Evolutionary conservation across 140 eudicot genomes (phyloP).

Genomic region (Ambrosia hybrid): DNA sequence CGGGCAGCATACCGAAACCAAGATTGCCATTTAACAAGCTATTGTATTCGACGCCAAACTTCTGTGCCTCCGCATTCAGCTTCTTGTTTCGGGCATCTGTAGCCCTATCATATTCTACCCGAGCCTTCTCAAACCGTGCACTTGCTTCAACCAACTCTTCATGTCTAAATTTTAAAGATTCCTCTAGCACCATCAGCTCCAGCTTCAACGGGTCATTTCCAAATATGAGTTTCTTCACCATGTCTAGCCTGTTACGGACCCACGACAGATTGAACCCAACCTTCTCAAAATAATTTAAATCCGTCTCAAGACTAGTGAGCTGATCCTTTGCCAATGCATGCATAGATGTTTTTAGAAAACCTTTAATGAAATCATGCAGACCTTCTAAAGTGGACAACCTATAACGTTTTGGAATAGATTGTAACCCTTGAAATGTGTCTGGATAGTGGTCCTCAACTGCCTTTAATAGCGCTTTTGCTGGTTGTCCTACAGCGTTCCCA

Average conservation of each 20-base stretch:
- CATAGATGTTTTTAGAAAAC: slow-evolving; percentile 21
- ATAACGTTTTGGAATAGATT: slow-evolving; percentile 5
- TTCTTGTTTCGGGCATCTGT: slow-evolving; percentile 13
- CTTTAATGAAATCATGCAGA: slow-evolving; percentile 18
- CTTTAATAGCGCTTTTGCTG: slow-evolving; percentile 12
- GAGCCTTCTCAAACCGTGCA: too few species aligned
- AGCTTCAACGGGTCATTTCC: too few species aligned
- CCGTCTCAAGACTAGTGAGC: slow-evolving; percentile 8
- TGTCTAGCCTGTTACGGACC: background rate
- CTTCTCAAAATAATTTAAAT: slow-evolving; percentile 15
- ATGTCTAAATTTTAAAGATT: too few species aligned
- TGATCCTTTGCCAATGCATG: slow-evolving; percentile 4
- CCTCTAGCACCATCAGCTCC: too few species aligned
- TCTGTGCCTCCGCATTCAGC: background rate
- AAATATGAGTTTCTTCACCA: background rate
- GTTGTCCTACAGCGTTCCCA: slow-evolving; percentile 17
- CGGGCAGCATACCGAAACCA: slow-evolving; percentile 25
- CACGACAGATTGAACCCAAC: slow-evolving; percentile 23
- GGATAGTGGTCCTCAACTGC: slow-evolving; percentile 20
- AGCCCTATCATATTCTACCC: background rate
- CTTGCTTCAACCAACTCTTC: slow-evolving; percentile 7
- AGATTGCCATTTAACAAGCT: slow-evolving; percentile 16
- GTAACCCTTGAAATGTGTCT: slow-evolving; percentile 19
- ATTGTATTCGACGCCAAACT: slow-evolving; percentile 25
- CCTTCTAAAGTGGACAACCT: slow-evolving; percentile 18